Conservation (phyloP, 2,329 filamentous ascomycete species). For the Clarireedia sp. region DNA sequence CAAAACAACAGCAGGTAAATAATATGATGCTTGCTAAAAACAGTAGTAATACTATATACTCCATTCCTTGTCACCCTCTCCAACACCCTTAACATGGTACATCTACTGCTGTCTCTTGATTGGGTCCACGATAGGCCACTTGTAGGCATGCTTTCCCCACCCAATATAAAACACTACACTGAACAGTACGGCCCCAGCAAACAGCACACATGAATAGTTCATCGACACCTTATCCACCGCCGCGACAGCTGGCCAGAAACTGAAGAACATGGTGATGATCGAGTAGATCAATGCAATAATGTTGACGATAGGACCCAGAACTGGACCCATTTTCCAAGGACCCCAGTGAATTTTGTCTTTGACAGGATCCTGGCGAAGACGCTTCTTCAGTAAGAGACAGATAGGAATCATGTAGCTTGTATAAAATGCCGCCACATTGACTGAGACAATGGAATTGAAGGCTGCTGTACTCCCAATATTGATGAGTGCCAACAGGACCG, state of each 20-base stretch:
- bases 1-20: background rate
- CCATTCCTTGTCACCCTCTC: background rate
- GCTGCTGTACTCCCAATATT: slow-evolving; percentile 35
- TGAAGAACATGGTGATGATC: slow-evolving; percentile 9
- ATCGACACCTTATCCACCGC: slow-evolving; percentile 5
- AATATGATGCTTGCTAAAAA: background rate
- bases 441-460: slow-evolving; percentile 38
- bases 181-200: slow-evolving; percentile 2
- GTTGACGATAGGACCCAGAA: slow-evolving; percentile 11
- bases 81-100: background rate
- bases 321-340: slow-evolving; percentile 8
- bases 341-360: slow-evolving; percentile 11
- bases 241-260: slow-evolving; percentile 6
- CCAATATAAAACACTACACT: slow-evolving; percentile 7
- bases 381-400: slow-evolving; percentile 35
- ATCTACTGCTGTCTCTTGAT: slow-evolving; percentile 13
- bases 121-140: slow-evolving; percentile 34
- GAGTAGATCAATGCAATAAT: slow-evolving; percentile 4
- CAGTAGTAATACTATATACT: background rate
- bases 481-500: slow-evolving; percentile 31
- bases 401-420: slow-evolving; percentile 36
- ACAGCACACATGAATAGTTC: slow-evolving; percentile 11
- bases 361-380: slow-evolving; percentile 23
- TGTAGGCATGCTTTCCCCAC: slow-evolving; percentile 33
- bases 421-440: slow-evolving; percentile 37